Evolutionary conservation across 2,329 filamentous ascomycete species (phyloP), one percentile per base, ranked within the genome.

Genomic region (Pezicula carpinea): DNA sequence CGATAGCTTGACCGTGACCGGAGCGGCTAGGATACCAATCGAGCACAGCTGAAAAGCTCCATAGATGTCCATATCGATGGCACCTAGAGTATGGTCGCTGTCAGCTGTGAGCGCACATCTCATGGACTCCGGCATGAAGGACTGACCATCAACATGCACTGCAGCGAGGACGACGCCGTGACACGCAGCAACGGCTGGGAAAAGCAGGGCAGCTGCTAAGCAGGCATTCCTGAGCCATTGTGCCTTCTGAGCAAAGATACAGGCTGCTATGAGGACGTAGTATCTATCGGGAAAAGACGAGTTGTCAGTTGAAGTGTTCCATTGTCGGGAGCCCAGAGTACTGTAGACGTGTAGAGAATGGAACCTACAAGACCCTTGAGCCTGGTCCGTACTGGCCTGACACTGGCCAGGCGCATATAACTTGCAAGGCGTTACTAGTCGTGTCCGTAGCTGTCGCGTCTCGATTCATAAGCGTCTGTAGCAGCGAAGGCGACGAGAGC

Each of bases 21-120:
- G 83, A 4, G 79, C 82, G 1, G 80, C 78, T 4, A 87, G 55
- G 14, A 85, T 80, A 11, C 80, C 82, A 32, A 87, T 81, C 0
- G 82, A 73, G 49, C 82, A 86, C 0, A 85, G 61, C 53, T 87
- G 83, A 51, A 86, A 84, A 7, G 81, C 80, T 1, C 83, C 83
- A 47, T 77, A 87, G 3, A 86, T 69, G 54, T 87, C 83, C 75
- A 87, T 78, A 56, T 86, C 82, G 13, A 85, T 74, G 13, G 78
- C 82, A 43, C 68, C 81, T 83, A 47, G 19, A 49, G 10, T 7
- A 10, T 19, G 33, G 36, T 33, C 19, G 1, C 10, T 43, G 46
- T 43, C 21, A 50, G 35, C n/a, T 13, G 14, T 26, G 14, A 14
- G 10, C 13, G 1, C 7, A 6, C 6, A 29, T 39, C n/a, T n/a